Evolutionary conservation across 2,329 filamentous ascomycete species (phyloP), one percentile per base, ranked within the genome.

Genomic region (Plenodomus tracheiphilus): DNA sequence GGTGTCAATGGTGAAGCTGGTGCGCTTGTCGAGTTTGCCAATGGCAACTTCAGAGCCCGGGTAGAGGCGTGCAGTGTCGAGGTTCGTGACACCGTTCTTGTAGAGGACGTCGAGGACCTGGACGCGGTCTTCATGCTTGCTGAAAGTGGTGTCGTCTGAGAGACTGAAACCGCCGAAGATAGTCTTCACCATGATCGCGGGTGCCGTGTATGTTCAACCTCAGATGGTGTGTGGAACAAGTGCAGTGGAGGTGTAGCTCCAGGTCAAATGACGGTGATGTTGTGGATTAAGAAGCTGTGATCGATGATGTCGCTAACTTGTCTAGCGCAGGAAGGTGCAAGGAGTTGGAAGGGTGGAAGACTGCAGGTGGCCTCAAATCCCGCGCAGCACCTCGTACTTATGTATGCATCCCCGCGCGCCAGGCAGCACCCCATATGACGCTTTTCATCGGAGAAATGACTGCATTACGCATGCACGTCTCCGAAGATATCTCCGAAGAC

Each of bases 1-100:
- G 40, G 76, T 79, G 61, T 79, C 76, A 56, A 81, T 70, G 32
- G 56, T 65, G 62, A 80, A 79, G 28, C 68, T 58, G 1, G 73
- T 66, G 28, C 70, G 69, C 13, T 73, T 75, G 3, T 70, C 63
- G 25, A 66, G 53, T 16, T 70, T 49, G 41, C 78, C 77, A 0
- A 81, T 69, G 15, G 68, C 60, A 21, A 64, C 61, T 54, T 80
- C 77, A 19, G 72, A 76, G 19, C 72, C 62, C 9, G 60, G 60
- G 51, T 81, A 79, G 4, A 73, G 51, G 16, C 70, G 66, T 0
- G 75, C 75, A 0, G 74, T 73, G 61, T 77, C 75, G 41, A 77
- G 64, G 38, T 54, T 69, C 11, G 62, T 64, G 39, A 74, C 63
- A 43, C 64, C 64, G 18, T 64, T 40, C 11, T 68, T 62, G 32